These are phyloP conservation scores for Xylariaceae sp. DNA, from an alignment of 2,329 filamentous ascomycete species.

Conservation along the genomic window DNA sequence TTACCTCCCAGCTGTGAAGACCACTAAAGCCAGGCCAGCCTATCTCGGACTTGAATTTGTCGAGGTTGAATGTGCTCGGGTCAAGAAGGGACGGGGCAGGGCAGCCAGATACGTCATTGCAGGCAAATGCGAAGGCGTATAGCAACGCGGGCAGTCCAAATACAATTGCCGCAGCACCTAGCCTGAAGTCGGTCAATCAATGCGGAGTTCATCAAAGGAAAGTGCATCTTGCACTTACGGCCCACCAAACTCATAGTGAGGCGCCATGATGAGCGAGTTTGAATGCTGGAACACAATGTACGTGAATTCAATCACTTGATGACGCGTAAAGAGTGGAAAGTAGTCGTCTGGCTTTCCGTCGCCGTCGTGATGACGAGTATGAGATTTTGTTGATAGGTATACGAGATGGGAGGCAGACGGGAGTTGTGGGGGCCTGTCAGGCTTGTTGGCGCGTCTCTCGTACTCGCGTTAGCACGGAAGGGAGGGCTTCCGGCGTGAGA, in stretches of 20 bases:
- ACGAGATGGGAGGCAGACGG: neutral
- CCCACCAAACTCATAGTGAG: conserved; percentile 23
- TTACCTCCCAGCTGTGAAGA: conserved; percentile 63
- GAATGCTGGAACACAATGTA: neutral
- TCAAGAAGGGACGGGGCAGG: conserved; percentile 72
- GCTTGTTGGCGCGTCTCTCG: neutral
- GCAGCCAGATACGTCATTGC: conserved; percentile 90
- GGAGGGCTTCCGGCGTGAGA: neutral
- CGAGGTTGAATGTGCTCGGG: conserved; percentile 64
- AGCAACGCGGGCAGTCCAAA: conserved; percentile 74
- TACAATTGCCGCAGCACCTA: conserved; percentile 71
- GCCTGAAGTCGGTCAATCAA: conserved; percentile 40
- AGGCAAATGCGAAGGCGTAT: conserved; percentile 75
- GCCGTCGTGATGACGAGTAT: neutral
- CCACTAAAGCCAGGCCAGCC: conserved; percentile 76
- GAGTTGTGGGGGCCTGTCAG: neutral
- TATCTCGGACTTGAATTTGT: conserved; percentile 69
- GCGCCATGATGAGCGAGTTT: conserved; percentile 7
- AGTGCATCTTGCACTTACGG: conserved; percentile 18
- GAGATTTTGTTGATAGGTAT: conserved; percentile 1
- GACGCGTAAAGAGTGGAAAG: neutral
- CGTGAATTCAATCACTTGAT: neutral
- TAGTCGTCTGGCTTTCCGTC: neutral
- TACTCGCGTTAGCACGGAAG: neutral
- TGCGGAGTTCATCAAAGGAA: neutral